Percentiles rank a stretch among this genome's conserved stretches.
phyloP scores from a whole-genome alignment of 768 basidiomycete genomes.

The Mrakia hoshinonis region DNA sequence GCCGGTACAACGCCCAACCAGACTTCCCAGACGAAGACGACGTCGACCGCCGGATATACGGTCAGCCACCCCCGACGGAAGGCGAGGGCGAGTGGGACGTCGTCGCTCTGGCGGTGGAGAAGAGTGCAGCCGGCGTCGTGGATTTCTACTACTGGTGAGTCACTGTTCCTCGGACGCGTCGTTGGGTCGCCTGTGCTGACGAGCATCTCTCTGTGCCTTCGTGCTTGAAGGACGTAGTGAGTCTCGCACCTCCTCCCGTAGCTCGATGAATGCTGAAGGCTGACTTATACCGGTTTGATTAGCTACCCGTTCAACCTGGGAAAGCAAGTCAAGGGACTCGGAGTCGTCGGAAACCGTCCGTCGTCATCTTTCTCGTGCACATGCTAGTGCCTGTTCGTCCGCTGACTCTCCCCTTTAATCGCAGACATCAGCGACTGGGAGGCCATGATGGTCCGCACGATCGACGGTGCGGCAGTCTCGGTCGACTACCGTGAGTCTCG shows the following conservation, averaged over 20 bases:
- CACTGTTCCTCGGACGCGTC: background rate
- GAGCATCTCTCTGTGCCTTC: background rate
- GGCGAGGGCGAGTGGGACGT: conserved; percentile 5
- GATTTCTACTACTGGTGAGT: conserved; percentile 18
- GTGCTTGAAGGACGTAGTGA: background rate
- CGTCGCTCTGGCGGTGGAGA: background rate
- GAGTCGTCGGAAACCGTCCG: conserved; percentile 8
- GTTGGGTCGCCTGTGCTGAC: background rate
- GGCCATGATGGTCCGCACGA: conserved; percentile 10
- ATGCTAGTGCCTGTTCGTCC: background rate
- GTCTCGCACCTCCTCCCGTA: background rate
- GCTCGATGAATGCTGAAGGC: background rate
- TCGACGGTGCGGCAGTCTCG: background rate
- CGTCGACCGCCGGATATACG: background rate
- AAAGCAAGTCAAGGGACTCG: background rate
- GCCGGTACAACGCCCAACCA: conserved; percentile 3
- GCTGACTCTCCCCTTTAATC: background rate
- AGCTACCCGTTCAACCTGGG: conserved; percentile 13
- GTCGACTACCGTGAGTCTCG: conserved; percentile 14
- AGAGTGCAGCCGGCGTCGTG: background rate
- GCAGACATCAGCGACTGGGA: conserved; percentile 23
- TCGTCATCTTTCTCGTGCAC: background rate
- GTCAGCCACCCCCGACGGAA: background rate
- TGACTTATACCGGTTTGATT: background rate
- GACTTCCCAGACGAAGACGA: background rate